phyloP scores from a whole-genome alignment of 2,329 filamentous ascomycete genomes.

The Fusarium armeniacum region DNA sequence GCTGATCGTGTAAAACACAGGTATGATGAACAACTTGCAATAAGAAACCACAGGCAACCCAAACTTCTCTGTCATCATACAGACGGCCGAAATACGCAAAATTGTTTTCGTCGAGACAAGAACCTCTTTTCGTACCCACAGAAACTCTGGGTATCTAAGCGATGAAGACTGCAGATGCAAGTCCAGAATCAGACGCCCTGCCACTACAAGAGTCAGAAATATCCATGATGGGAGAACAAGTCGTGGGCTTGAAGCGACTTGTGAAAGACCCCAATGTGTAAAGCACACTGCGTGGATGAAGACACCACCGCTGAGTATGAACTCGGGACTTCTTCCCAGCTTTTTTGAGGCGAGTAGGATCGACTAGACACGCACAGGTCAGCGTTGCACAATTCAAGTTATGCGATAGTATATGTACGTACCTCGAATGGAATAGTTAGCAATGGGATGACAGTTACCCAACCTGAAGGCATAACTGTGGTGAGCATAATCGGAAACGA shows the following conservation, averaged over 20 bases:
- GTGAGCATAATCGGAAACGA: not conserved
- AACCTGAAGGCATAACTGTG: not conserved
- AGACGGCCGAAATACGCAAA: not conserved
- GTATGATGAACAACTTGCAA: constrained; percentile 3
- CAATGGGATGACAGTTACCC: not conserved
- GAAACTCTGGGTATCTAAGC: not conserved
- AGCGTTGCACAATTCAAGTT: fast-evolving
- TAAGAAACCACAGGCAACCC: not conserved
- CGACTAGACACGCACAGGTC: not conserved
- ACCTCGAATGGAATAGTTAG: constrained; percentile 1
- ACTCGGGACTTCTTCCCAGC: constrained; percentile 4
- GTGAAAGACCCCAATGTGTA: constrained; percentile 5
- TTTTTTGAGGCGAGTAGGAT: not conserved
- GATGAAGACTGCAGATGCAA: not conserved
- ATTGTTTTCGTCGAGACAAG: not conserved
- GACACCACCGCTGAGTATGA: not conserved
- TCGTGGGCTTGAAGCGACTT: not conserved
- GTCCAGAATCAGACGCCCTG: not conserved
- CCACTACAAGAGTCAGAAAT: not conserved
- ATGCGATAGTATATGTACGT: fast-evolving
- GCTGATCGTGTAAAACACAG: not conserved
- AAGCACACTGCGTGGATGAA: constrained; percentile 8
- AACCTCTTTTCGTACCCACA: not conserved
- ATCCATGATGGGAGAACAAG: not conserved
- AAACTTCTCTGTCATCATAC: fast-evolving